A percentile compares a stretch with the other conserved stretches of the same genome.
Evolutionary conservation across 164 flowering plant genomes (phyloP).

Genomic region (Aristolochia contorta): DNA sequence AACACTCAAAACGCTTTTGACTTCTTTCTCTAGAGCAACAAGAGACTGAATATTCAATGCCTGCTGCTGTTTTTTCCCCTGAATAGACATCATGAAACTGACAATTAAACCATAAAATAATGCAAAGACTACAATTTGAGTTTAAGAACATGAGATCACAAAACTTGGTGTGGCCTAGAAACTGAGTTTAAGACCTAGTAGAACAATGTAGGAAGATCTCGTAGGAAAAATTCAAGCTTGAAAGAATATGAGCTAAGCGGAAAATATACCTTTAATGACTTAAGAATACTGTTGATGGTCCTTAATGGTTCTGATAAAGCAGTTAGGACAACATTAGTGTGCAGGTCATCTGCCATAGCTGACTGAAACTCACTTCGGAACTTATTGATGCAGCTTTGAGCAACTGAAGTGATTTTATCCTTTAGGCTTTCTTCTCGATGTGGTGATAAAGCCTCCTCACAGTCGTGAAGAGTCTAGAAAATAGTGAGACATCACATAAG

Average conservation of each 20-base stretch:
- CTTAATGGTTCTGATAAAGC: slow-evolving; percentile 52
- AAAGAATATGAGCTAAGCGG: background rate
- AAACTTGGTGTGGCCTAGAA: background rate
- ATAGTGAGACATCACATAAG: background rate
- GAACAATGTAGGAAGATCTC: background rate
- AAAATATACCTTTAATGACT: slow-evolving; percentile 36
- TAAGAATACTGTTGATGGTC: slow-evolving; percentile 45
- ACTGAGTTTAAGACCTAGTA: background rate
- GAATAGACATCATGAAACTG: background rate
- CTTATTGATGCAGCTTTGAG: slow-evolving; percentile 45
- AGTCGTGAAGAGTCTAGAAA: slow-evolving; percentile 67
- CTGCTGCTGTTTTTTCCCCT: slow-evolving; percentile 44
- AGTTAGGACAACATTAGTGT: slow-evolving; percentile 41
- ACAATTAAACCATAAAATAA: background rate
- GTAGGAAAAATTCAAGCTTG: background rate
- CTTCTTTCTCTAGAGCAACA: slow-evolving; percentile 42
- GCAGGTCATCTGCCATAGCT: slow-evolving; percentile 78
- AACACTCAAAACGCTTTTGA: slow-evolving; percentile 36
- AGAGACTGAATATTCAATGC: slow-evolving; percentile 38
- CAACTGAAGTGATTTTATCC: slow-evolving; percentile 32
- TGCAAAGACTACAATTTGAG: too few species aligned
- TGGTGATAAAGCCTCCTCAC: slow-evolving; percentile 42
- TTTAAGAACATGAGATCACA: background rate
- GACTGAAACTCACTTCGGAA: slow-evolving; percentile 44
- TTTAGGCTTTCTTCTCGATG: slow-evolving; percentile 27